Percentiles rank a stretch among this genome's conserved stretches.
phyloP scores from a whole-genome alignment of 805 yeast genomes.

The Myxozyma neotropica region DNA sequence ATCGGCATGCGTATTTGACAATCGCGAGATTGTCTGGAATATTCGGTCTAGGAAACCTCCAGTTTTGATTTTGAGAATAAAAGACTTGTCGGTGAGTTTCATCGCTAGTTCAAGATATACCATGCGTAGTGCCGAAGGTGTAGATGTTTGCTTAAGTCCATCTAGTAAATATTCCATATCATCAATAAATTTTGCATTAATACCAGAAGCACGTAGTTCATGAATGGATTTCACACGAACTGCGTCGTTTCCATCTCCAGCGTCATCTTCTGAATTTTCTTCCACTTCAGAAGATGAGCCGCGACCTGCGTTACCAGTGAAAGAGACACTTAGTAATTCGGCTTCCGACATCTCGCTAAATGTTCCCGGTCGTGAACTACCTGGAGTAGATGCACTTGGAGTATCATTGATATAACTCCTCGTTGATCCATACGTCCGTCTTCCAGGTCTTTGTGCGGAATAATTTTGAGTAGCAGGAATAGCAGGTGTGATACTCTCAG shows the following conservation, averaged over 20 bases:
- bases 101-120: constrained; percentile 28
- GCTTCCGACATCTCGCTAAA: constrained; percentile 18
- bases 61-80: constrained; percentile 22
- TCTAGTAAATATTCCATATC: constrained; percentile 36
- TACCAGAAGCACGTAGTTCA: constrained; percentile 35
- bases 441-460: constrained; percentile 2
- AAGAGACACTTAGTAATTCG: constrained; percentile 6
- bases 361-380: constrained; percentile 4
- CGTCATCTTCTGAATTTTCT: neutral
- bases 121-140: constrained; percentile 11
- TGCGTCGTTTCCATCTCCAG: constrained; percentile 6
- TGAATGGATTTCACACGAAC: constrained; percentile 29
- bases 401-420: constrained; percentile 28
- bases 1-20: neutral
- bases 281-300: neutral
- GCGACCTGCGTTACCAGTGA: neutral
- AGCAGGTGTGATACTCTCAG: neutral
- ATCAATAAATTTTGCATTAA: constrained; percentile 32
- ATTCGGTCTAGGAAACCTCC: constrained; percentile 22
- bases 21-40: neutral
- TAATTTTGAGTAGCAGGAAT: neutral
- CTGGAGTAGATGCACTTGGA: neutral
- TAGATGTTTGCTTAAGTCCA: constrained; percentile 17
- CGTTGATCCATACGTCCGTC: constrained; percentile 26
- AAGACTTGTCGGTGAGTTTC: constrained; percentile 25